These are phyloP conservation scores for Perkinsela sp. DNA, from an alignment of 208 protist species.

Conservation along the genomic window DNA sequence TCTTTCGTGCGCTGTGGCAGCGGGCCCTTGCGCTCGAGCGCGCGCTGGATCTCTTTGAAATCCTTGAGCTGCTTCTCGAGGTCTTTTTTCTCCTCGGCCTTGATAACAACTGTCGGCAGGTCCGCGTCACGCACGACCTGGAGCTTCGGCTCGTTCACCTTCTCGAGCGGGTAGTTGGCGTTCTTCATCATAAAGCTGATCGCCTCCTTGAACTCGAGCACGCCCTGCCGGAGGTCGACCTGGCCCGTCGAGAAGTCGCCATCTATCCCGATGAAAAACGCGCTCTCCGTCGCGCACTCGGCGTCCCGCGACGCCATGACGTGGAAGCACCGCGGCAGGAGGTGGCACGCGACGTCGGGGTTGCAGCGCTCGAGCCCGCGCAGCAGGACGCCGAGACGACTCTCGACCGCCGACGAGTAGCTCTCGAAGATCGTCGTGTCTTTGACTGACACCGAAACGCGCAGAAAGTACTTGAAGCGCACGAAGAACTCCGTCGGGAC, in stretches of 20 bases:
- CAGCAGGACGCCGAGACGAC: conserved; percentile 29
- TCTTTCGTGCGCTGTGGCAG: background rate
- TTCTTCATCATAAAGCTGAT: background rate
- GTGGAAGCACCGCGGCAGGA: background rate
- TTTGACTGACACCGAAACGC: conserved; percentile 30
- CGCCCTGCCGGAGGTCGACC: background rate
- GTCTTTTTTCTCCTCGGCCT: background rate
- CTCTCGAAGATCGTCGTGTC: conserved; percentile 37
- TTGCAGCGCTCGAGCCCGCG: background rate
- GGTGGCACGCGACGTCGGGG: background rate
- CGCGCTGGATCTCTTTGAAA: background rate
- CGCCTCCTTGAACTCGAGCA: background rate
- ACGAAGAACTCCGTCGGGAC: conserved; percentile 44
- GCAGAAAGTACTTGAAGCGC: conserved; percentile 42
- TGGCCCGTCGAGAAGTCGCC: background rate
- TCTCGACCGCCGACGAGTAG: conserved; percentile 55
- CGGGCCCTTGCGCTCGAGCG: background rate
- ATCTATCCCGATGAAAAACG: background rate
- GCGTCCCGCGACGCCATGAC: background rate
- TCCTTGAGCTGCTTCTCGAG: background rate
- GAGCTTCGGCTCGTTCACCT: background rate
- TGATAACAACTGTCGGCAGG: background rate
- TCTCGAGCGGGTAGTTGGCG: background rate
- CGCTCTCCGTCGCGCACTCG: background rate
- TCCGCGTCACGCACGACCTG: background rate